phyloP scores from a whole-genome alignment of 2,329 filamentous ascomycete species.

The Cercospora sp. region DNA sequence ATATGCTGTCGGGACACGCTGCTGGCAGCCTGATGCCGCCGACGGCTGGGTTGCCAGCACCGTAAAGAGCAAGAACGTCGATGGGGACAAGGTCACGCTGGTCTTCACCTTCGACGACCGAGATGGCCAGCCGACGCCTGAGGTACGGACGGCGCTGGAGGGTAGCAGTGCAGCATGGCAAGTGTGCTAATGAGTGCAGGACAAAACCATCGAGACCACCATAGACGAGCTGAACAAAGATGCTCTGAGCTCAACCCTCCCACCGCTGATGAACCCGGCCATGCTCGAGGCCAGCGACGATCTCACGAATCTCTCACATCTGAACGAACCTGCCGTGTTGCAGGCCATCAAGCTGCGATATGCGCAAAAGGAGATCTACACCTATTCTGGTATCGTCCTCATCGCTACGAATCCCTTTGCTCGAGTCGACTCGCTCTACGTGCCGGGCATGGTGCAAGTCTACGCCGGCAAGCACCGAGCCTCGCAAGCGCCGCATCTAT shows the following conservation, averaged over 20 bases:
- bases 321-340: constrained; percentile 96
- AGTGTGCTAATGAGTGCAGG: constrained; percentile 52
- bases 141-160: constrained; percentile 16
- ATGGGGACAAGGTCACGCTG: constrained; percentile 83
- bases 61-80: constrained; percentile 78
- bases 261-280: constrained; percentile 94
- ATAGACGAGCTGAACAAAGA: constrained; percentile 72
- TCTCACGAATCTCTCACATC: constrained; percentile 91
- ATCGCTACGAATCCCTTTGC: constrained; percentile 99
- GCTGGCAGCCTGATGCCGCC: constrained; percentile 94
- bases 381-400: constrained; percentile 96
- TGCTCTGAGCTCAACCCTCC: constrained; percentile 74
- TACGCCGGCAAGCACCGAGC: constrained; percentile 96
- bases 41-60: constrained; percentile 98
- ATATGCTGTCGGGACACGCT: constrained; percentile 94
- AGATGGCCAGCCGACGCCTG: constrained; percentile 9
- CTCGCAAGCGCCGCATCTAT: constrained; percentile 95
- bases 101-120: constrained; percentile 80
- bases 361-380: constrained; percentile 98
- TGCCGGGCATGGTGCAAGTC: constrained; percentile 99
- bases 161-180: background rate
- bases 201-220: constrained; percentile 76
- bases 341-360: constrained; percentile 98
- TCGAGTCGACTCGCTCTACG: constrained; percentile 94
- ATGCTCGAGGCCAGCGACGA: constrained; percentile 99